These are phyloP conservation scores for Dictyostelium citrinum DNA, from an alignment of 78 protist genomes.

Conservation along the genomic window DNA sequence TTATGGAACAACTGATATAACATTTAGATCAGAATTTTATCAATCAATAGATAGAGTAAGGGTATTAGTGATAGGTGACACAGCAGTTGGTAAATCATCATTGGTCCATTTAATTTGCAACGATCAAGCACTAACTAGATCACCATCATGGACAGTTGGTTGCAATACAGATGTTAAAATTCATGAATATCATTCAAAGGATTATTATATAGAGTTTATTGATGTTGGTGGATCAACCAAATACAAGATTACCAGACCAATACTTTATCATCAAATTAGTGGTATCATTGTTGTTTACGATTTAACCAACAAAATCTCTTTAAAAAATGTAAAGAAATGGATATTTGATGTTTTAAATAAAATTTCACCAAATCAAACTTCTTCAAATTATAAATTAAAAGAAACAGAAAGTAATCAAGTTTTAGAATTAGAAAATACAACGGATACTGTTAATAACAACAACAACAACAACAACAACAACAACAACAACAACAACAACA, in stretches of 20 bases:
- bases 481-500: not conserved
- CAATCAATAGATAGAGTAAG: conserved; percentile 43
- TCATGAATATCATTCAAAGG: conserved; percentile 71
- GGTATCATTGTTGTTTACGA: conserved; percentile 75
- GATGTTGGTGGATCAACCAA: conserved; percentile 66
- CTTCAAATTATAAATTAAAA: conserved; percentile 22
- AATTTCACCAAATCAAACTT: not conserved
- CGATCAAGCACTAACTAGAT: not conserved
- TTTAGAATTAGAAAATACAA: conserved; percentile 15
- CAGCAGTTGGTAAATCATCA: conserved; percentile 72
- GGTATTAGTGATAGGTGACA: conserved; percentile 60
- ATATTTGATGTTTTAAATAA: conserved; percentile 49
- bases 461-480: not conserved
- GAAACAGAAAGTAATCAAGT: conserved; percentile 25
- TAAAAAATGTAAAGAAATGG: conserved; percentile 63
- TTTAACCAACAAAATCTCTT: conserved; percentile 55
- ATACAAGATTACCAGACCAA: conserved; percentile 57
- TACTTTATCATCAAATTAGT: conserved; percentile 34
- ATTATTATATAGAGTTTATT: conserved; percentile 59
- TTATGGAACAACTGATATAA: not conserved
- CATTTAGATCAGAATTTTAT: conserved; percentile 2
- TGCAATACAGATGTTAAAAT: conserved; percentile 40
- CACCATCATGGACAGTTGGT: conserved; percentile 74
- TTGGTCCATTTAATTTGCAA: conserved; percentile 35
- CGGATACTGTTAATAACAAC: not conserved